Conservation (phyloP, 2,329 filamentous ascomycete genomes). For the Penicillium psychrosexuale region DNA sequence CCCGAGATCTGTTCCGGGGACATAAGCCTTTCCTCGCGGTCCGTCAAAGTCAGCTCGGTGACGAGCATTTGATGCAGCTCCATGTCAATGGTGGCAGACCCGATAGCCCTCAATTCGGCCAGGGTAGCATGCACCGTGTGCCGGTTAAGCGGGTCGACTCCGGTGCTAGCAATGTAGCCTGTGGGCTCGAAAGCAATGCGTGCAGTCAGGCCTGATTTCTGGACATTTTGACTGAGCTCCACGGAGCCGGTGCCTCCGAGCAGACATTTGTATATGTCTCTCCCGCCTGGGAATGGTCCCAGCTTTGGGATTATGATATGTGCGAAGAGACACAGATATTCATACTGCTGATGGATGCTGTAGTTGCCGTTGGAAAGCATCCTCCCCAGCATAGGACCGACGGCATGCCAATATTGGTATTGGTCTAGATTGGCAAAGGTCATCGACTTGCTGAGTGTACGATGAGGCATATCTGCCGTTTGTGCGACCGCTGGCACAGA, state of each 20-base stretch:
- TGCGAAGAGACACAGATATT: conserved; percentile 9
- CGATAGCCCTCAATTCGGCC: not conserved
- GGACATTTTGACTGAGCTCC: conserved; percentile 16
- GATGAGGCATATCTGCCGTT: not conserved
- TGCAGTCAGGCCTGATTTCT: not conserved
- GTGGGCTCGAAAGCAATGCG: conserved; percentile 10
- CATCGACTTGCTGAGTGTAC: conserved; percentile 4
- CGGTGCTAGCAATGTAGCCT: not conserved
- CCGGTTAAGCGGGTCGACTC: conserved; percentile 3
- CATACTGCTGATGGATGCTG: conserved; percentile 10
- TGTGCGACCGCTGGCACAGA: not conserved
- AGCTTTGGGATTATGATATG: conserved; percentile 9
- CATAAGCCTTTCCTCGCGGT: conserved; percentile 5
- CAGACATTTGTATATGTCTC: conserved; percentile 4
- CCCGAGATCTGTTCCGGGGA: not conserved
- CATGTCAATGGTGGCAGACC: not conserved
- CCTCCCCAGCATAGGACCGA: conserved; percentile 7
- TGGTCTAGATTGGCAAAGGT: conserved; percentile 10
- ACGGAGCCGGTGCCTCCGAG: conserved; percentile 8
- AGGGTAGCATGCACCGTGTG: not conserved
- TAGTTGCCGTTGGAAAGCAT: conserved; percentile 9
- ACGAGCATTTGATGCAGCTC: conserved; percentile 10
- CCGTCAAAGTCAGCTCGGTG: conserved; percentile 5
- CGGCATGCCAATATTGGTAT: conserved; percentile 10
- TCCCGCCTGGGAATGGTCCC: conserved; percentile 4